These are phyloP conservation scores for Diphasiastrum complanatum DNA, from an alignment of 83 land plant genomes.

Conservation along the genomic window DNA sequence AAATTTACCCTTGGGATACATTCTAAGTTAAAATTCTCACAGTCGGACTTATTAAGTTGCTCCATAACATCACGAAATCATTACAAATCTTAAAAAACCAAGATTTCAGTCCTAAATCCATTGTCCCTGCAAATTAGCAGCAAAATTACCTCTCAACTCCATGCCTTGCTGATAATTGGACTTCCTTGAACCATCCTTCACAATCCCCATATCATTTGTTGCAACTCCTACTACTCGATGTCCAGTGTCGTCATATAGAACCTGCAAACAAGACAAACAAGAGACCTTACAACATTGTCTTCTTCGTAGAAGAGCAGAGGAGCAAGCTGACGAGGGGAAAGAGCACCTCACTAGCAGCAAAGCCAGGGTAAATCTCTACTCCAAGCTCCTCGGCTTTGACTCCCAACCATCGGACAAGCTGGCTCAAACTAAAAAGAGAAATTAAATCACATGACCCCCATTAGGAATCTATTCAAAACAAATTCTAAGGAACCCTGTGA, in stretches of 20 bases:
- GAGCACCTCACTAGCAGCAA: conserved; percentile 94
- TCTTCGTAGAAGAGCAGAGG: background rate
- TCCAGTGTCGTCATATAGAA: conserved; percentile 53
- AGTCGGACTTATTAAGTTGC: too few species aligned
- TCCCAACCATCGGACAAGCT: conserved; percentile 88
- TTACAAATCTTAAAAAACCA: background rate
- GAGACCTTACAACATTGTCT: background rate
- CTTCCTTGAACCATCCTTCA: conserved; percentile 74
- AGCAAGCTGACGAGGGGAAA: background rate
- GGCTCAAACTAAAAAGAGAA: conserved; percentile 67
- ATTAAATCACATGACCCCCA: background rate
- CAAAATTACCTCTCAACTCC: conserved; percentile 66
- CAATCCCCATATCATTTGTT: conserved; percentile 96
- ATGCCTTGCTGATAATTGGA: conserved; percentile 85
- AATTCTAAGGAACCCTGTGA: background rate
- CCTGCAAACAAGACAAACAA: conserved; percentile 26
- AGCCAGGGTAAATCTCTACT: conserved; percentile 95
- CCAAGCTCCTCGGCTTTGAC: conserved; percentile 87
- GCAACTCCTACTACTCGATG: conserved; percentile 65
- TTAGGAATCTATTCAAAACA: background rate
- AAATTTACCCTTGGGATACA: too few species aligned
- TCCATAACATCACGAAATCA: background rate
- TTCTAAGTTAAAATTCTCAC: too few species aligned
- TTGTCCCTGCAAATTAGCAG: too few species aligned
- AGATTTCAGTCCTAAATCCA: background rate